Percentiles rank a stretch among this genome's conserved stretches.
Conservation (phyloP, 441 rosid species). For the Theobroma grandiflorum region DNA sequence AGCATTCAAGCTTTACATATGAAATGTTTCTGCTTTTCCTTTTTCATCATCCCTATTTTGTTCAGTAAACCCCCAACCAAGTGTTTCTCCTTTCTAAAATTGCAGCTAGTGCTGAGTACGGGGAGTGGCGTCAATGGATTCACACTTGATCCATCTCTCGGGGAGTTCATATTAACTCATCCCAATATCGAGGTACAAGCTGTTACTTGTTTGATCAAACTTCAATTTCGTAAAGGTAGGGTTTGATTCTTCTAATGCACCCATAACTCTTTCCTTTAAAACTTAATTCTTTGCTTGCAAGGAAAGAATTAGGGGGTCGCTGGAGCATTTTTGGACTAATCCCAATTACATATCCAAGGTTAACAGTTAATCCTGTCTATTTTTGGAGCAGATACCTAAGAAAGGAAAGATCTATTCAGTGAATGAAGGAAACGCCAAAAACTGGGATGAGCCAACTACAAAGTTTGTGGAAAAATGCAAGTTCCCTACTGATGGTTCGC, state of each 20-base stretch:
- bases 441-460: constrained; percentile 78
- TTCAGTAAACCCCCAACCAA: not conserved
- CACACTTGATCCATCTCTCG: constrained; percentile 81
- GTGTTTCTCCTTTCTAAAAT: not conserved
- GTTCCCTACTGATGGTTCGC: constrained; percentile 69
- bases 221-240: not conserved
- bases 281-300: not conserved
- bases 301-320: not conserved
- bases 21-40: not conserved
- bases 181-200: constrained; percentile 63
- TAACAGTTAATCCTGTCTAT: not conserved
- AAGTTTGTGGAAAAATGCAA: constrained; percentile 78
- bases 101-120: constrained; percentile 75
- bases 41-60: not conserved
- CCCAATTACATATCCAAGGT: not conserved
- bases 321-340: not conserved
- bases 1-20: not conserved
- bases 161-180: constrained; percentile 80
- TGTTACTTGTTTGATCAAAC: not conserved
- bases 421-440: constrained; percentile 80
- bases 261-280: not conserved
- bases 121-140: constrained; percentile 79
- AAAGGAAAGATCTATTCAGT: constrained; percentile 79
- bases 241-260: not conserved
- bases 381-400: constrained; percentile 60